Base-by-base conservation (phyloP, 1,284 basidiomycete species). In the Xerocomus nothofagi region DNA sequence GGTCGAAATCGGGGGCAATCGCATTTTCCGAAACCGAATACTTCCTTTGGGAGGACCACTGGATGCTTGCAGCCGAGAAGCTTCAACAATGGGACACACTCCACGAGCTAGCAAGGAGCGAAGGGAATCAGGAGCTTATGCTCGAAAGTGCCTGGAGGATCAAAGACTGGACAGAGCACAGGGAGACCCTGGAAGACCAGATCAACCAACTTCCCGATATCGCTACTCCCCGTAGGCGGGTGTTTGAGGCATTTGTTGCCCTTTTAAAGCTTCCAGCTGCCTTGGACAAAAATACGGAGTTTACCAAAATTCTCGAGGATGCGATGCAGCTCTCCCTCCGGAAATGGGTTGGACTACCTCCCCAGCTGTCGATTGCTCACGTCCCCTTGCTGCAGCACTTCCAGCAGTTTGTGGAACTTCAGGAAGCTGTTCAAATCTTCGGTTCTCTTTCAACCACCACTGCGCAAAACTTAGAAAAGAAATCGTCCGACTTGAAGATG, bases 31-130 rank as follows among this genome's bases (percentile, higher is more conserved):
- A 99, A 70, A 81, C 89, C 6, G 97, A 99, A 70, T 99, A 97
- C 69, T 93, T 91, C 61, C 76, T 99, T 17, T 99, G 97, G 97
- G 97, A 99, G 69, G 98, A 99, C 67, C 97, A 99, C 70, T 99
- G 98, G 97, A 91, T 99, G 54, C 75, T 97, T 15, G 85, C 95
- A 4, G 90, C 94, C 0, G 92, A 97, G 71, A 99, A 99, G 72
- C 76, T 99, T 23, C 97, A 99, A 68, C 90, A 98, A 62, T 99
- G 97, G 97, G 97, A 99, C 53, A 83, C 91, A 32, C 78, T 99
- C 15, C 84, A 91, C 53, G 95, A 98, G 42, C 80, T 99, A n/a
- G 94, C 94, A 2, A 87, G 88, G 57, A 85, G 80, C 46, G 97
- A 99, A 69, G 84, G 85, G 44, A 97, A 99, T 67, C 84, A 93